Base-by-base conservation (phyloP, 768 basidiomycete genomes). In the Lyophyllum atratum region DNA sequence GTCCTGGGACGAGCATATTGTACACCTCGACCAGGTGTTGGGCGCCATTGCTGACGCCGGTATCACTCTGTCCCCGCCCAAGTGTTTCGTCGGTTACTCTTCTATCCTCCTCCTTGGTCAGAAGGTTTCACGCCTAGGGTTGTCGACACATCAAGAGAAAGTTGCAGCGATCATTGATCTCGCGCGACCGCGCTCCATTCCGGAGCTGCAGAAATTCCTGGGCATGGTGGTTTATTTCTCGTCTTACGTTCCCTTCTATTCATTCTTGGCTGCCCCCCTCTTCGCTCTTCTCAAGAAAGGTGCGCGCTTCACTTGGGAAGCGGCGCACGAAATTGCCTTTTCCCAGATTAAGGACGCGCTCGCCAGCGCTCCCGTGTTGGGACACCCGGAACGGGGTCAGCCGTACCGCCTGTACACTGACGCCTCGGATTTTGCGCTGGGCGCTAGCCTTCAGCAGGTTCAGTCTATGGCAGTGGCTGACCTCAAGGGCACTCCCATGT, bases 221-320 rank as follows among this genome's bases (percentile, higher is more conserved):
- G 75, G 76, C 1, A 75, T 72, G 72, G 69, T 72, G 29, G 72
- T 75, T 0, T 77, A 76, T 48, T 76, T 76, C 56, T 61, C 74
- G 0, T 31, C 61, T 0, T 78, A 71, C 58, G 70, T 77, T 15
- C 73, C 72, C 4, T 72, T 59, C 46, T 77, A 74, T 55, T 61
- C 76, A 0, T 67, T 62, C 54, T 70, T 75, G 2, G 73, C 67
- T 0, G 40, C 61, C 0, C 77, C 75, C 0, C 59, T 76, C 3
- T 77, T 77, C 47, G 45, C 59, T 11, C 65, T 77, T 2, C 51
- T 75, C 2, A 65, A 66, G 24, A 74, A 75, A 50, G 70, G 56
- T 0, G 60, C 26, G 0, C 54, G 55, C 4, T 70, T 64, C 66
- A 22, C 49, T 12, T 72, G 69, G 69, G 58, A 40, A 0, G 63